A percentile compares a stretch with the other conserved stretches of the same genome.
Evolutionary conservation across 2,329 filamentous ascomycete species (phyloP).

Genomic region (Hysterium pulicare): DNA sequence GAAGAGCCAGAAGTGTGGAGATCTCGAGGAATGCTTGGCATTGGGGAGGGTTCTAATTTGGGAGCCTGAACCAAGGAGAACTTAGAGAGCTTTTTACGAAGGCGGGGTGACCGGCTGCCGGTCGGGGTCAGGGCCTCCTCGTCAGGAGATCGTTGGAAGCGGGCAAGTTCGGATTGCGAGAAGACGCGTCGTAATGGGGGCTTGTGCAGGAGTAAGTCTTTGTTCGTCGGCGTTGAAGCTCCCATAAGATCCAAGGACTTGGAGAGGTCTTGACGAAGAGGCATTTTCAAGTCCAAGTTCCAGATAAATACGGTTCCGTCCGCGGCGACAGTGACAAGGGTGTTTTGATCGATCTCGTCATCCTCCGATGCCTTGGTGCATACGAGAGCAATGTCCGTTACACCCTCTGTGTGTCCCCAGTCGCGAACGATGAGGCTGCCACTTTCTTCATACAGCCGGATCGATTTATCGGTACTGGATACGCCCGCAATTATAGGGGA

Average conservation of each 20-base stretch:
- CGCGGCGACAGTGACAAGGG: conserved; percentile 47
- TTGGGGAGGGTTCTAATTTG: conserved; percentile 42
- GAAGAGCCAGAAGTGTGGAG: conserved; percentile 12
- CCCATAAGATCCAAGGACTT: conserved; percentile 37
- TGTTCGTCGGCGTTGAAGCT: conserved; percentile 27
- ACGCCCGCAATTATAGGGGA: conserved; percentile 75
- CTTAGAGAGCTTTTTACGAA: conserved; percentile 56
- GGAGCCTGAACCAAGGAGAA: conserved; percentile 47
- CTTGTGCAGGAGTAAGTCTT: conserved; percentile 42
- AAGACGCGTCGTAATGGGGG: conserved; percentile 81
- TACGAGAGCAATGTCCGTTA: conserved; percentile 73
- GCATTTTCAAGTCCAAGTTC: conserved; percentile 30
- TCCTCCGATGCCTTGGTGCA: conserved; percentile 39
- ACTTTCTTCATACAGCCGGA: conserved; percentile 81
- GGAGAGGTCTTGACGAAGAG: conserved; percentile 28
- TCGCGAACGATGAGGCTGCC: conserved; percentile 80
- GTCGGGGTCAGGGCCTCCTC: conserved; percentile 36
- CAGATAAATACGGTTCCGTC: conserved; percentile 52
- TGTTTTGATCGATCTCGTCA: conserved; percentile 48
- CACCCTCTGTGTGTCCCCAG: conserved; percentile 92
- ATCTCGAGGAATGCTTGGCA: conserved; percentile 23
- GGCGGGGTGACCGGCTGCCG: conserved; percentile 46
- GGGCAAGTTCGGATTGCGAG: conserved; percentile 81
- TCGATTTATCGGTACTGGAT: conserved; percentile 93
- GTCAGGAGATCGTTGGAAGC: conserved; percentile 60